Conservation (phyloP, 208 protist species). For the Acanthamoeba healyi region DNA sequence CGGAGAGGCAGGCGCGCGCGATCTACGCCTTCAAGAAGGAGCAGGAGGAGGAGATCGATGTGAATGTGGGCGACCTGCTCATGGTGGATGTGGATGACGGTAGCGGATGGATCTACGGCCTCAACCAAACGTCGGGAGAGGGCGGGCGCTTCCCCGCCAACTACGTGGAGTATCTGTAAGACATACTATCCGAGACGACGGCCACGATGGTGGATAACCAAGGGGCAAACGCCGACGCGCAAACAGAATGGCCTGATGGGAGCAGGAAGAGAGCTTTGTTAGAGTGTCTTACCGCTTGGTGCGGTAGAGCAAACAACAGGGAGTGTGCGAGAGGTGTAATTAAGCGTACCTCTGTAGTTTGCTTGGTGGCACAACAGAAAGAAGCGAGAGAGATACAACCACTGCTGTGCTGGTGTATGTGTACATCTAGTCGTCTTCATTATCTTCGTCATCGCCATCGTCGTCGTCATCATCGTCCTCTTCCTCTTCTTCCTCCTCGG, state of each 20-base stretch:
- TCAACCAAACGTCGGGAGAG: not conserved
- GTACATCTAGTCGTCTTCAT: too few species aligned
- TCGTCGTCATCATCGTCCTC: not conserved
- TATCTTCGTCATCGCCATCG: not conserved
- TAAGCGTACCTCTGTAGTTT: not conserved
- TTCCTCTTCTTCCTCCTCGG: not conserved
- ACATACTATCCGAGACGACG: not conserved
- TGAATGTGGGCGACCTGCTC: constrained; percentile 13
- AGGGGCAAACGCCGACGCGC: too few species aligned
- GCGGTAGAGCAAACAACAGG: not conserved
- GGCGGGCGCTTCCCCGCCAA: constrained; percentile 5
- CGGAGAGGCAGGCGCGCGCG: not conserved
- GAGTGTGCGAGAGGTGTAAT: not conserved
- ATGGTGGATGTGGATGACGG: constrained; percentile 40
- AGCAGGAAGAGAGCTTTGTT: too few species aligned
- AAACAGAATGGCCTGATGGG: too few species aligned
- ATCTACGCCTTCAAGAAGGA: not conserved
- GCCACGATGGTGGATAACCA: too few species aligned
- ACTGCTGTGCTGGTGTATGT: too few species aligned
- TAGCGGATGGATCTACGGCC: constrained; percentile 43
- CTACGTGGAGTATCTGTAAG: constrained; percentile 40
- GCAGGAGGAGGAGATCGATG: not conserved
- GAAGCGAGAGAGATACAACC: not conserved
- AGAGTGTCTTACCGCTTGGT: too few species aligned
- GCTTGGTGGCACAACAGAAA: not conserved